A percentile compares a stretch with the other conserved stretches of the same genome.
phyloP scores from a whole-genome alignment of 768 basidiomycete genomes.

The Xanthoconium purpureum region DNA sequence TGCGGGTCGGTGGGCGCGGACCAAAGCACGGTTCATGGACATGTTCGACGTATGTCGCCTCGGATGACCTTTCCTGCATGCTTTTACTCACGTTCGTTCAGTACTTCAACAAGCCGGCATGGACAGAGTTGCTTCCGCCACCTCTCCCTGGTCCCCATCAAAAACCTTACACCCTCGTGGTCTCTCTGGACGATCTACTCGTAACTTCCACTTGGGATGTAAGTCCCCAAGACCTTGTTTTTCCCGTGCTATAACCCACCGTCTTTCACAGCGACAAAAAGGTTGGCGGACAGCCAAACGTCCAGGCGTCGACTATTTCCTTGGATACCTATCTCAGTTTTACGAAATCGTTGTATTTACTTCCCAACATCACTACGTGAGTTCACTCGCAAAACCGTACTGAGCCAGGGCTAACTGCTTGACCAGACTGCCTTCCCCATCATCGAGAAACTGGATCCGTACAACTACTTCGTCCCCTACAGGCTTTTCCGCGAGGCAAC shows the following conservation, averaged over 20 bases:
- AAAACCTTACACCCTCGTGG: conserved; percentile 87
- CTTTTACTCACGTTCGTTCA: conserved; percentile 27
- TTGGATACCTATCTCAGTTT: conserved; percentile 95
- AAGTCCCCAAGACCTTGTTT: conserved; percentile 34
- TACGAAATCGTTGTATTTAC: conserved; percentile 98
- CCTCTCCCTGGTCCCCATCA: conserved; percentile 78
- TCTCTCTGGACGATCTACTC: conserved; percentile 90
- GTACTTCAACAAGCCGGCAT: conserved; percentile 92
- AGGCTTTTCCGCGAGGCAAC: conserved; percentile 93
- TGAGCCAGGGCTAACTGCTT: not conserved
- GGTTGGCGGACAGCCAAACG: conserved; percentile 92
- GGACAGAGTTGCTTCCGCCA: conserved; percentile 88
- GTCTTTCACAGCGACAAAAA: conserved; percentile 65
- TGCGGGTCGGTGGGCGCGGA: too few relatives aligned
- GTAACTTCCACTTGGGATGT: conserved; percentile 96
- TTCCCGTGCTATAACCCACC: not conserved
- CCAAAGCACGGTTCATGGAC: conserved; percentile 27
- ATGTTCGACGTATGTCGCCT: conserved; percentile 61
- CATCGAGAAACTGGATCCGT: conserved; percentile 93
- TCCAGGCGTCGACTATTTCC: conserved; percentile 94
- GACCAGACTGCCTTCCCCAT: conserved; percentile 81
- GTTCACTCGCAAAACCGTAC: conserved; percentile 29
- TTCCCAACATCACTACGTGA: conserved; percentile 80
- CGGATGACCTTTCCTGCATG: not conserved
- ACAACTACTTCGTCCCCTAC: conserved; percentile 84